Percentiles rank a stretch among this genome's conserved stretches.
These are phyloP conservation scores for Plasmodium coatneyi DNA, from an alignment of 169 alveolate genomes.

Conservation along the genomic window DNA sequence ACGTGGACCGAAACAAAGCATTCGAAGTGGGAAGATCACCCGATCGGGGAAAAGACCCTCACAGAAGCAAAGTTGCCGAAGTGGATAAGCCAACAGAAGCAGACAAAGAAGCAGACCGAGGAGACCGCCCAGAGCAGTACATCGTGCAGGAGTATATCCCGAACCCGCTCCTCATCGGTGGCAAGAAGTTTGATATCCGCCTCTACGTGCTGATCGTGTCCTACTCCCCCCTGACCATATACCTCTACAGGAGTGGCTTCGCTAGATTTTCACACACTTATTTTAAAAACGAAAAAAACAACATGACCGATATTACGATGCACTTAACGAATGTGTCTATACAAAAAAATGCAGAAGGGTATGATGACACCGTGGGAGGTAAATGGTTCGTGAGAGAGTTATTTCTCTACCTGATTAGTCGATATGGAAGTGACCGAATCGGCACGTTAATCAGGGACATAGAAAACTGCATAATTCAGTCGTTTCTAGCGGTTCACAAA, in stretches of 20 bases:
- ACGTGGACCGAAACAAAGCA: background rate
- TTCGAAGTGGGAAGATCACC: background rate
- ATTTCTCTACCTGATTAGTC: slow-evolving; percentile 77
- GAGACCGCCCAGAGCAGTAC: slow-evolving; percentile 87
- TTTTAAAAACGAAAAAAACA: slow-evolving; percentile 80
- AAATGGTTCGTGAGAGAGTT: slow-evolving; percentile 90
- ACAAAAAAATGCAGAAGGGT: slow-evolving; percentile 89
- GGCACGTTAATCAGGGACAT: slow-evolving; percentile 86
- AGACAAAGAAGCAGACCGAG: background rate
- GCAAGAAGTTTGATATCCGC: slow-evolving; percentile 95
- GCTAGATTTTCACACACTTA: slow-evolving; percentile 93
- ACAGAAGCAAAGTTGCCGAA: slow-evolving; percentile 1
- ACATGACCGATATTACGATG: slow-evolving; percentile 77
- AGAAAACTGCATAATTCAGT: slow-evolving; percentile 92
- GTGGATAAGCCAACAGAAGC: background rate
- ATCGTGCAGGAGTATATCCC: slow-evolving; percentile 93
- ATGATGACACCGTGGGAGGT: slow-evolving; percentile 91
- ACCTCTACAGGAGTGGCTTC: slow-evolving; percentile 94
- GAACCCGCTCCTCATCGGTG: slow-evolving; percentile 95
- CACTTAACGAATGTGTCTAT: slow-evolving; percentile 94
- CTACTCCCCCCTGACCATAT: slow-evolving; percentile 93
- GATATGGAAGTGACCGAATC: slow-evolving; percentile 25
- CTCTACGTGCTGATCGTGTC: slow-evolving; percentile 92
- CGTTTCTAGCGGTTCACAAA: slow-evolving; percentile 90
- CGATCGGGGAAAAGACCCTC: background rate